These are phyloP conservation scores for Tuctoria greenei DNA, from an alignment of 176 grass and related monocot genomes.

Conservation along the genomic window DNA sequence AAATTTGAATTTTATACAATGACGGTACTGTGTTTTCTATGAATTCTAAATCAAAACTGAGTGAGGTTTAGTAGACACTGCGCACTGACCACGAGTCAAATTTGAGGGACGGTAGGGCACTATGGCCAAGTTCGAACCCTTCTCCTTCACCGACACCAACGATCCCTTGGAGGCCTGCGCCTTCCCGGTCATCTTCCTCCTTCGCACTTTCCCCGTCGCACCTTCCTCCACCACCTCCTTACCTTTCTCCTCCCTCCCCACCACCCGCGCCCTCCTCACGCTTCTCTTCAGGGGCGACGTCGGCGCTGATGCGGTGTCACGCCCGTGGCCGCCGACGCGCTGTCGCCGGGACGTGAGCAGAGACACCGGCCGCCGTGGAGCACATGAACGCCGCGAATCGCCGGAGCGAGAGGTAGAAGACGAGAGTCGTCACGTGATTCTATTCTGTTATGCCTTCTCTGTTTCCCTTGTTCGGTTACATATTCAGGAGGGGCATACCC, in stretches of 20 bases:
- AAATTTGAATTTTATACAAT: background rate
- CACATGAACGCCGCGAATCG: no score
- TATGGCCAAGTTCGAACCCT: constrained; percentile 38
- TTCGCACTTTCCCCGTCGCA: constrained; percentile 27
- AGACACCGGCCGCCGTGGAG: no score
- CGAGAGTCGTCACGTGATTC: no score
- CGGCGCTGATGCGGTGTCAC: background rate
- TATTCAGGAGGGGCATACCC: no score
- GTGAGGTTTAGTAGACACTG: background rate
- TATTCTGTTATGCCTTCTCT: no score
- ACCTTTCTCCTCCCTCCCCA: constrained; percentile 31
- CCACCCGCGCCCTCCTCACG: background rate
- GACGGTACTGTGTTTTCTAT: background rate
- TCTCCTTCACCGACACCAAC: constrained; percentile 14
- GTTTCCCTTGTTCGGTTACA: no score
- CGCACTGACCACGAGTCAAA: constrained; percentile 25
- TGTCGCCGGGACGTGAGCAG: no score
- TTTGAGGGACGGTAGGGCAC: constrained; percentile 11
- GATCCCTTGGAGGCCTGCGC: constrained; percentile 2
- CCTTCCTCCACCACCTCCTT: constrained; percentile 46
- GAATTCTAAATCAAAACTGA: background rate
- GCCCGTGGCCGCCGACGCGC: no score
- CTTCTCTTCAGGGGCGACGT: constrained; percentile 45
- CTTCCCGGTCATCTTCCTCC: constrained; percentile 17
- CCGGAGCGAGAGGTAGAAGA: no score